phyloP scores from a whole-genome alignment of 2,329 filamentous ascomycete genomes.

The Claviceps sorghi region DNA sequence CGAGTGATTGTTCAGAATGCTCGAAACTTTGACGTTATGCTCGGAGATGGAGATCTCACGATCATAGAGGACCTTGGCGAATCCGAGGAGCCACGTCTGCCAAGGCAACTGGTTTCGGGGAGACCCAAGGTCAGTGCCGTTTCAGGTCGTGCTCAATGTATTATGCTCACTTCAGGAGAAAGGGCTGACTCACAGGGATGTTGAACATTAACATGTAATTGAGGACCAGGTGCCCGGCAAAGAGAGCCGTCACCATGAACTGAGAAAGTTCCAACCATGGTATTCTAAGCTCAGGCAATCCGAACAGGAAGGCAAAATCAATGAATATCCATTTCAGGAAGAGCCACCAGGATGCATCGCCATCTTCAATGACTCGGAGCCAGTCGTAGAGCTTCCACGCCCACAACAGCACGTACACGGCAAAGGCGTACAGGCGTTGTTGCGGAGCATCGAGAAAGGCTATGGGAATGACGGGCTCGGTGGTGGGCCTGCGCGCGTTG shows the following conservation, averaged over 20 bases:
- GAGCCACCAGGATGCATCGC: conserved; percentile 73
- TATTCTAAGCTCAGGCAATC: conserved; percentile 74
- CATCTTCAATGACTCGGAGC: conserved; percentile 60
- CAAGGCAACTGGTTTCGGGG: conserved; percentile 46
- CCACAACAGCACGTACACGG: conserved; percentile 61
- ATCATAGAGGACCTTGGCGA: conserved; percentile 76
- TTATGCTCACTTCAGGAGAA: background rate
- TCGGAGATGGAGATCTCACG: conserved; percentile 90
- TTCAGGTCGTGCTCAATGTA: background rate
- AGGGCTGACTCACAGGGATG: conserved; percentile 46
- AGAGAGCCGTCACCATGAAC: conserved; percentile 54
- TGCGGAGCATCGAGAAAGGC: conserved; percentile 76
- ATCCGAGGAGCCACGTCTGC: conserved; percentile 53
- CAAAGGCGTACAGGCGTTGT: conserved; percentile 74
- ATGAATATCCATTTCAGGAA: conserved; percentile 90
- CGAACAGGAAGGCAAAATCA: conserved; percentile 76
- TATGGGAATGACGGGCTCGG: conserved; percentile 61
- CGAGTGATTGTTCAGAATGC: conserved; percentile 80
- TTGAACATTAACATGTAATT: conserved; percentile 90
- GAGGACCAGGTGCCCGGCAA: conserved; percentile 53
- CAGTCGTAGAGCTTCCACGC: conserved; percentile 84
- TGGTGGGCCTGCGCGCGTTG: conserved; percentile 12
- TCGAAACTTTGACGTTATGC: conserved; percentile 73
- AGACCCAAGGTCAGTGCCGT: background rate
- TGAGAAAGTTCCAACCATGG: conserved; percentile 92